These are phyloP conservation scores for Sporopachydermia lactativora DNA, from an alignment of 805 yeast species.

Conservation along the genomic window DNA sequence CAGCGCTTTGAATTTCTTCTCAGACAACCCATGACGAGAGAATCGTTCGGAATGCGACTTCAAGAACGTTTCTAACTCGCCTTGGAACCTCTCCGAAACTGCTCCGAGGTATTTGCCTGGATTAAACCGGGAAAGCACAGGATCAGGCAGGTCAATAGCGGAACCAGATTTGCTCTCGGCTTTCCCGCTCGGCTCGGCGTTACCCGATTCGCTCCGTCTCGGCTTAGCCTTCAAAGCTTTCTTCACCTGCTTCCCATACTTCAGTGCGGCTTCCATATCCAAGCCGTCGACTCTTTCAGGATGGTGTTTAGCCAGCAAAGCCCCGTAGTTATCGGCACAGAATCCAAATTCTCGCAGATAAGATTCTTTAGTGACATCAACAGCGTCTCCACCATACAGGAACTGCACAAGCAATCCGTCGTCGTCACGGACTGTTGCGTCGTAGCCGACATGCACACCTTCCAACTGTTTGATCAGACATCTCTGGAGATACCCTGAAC, in stretches of 20 bases:
- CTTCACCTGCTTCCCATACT: slow-evolving; percentile 69
- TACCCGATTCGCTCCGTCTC: slow-evolving; percentile 41
- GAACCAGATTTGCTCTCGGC: too few relatives aligned
- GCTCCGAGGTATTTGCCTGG: slow-evolving; percentile 89
- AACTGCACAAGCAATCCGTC: slow-evolving; percentile 92
- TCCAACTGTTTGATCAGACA: slow-evolving; percentile 96
- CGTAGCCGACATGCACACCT: slow-evolving; percentile 90
- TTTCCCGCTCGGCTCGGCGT: slow-evolving; percentile 45
- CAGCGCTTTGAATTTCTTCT: slow-evolving; percentile 82
- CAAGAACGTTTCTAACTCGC: slow-evolving; percentile 59
- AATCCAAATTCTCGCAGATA: slow-evolving; percentile 88
- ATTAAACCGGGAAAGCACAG: slow-evolving; percentile 70
- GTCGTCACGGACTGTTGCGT: slow-evolving; percentile 88
- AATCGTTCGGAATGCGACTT: slow-evolving; percentile 40
- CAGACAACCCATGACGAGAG: slow-evolving; percentile 32
- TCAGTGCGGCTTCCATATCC: slow-evolving; percentile 71
- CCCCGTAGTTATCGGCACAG: slow-evolving; percentile 83
- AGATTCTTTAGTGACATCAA: slow-evolving; percentile 89
- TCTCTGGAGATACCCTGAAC: slow-evolving; percentile 97
- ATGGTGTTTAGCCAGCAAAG: slow-evolving; percentile 73
- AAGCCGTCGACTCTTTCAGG: slow-evolving; percentile 64
- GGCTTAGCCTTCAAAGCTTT: slow-evolving; percentile 45
- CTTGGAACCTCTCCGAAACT: slow-evolving; percentile 81
- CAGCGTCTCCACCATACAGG: slow-evolving; percentile 94
- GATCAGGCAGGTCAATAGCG: too few relatives aligned